Evolutionary conservation across 2,329 filamentous ascomycete species (phyloP), one percentile per base, ranked within the genome.

Genomic region (Hymenoscyphus albidus): DNA sequence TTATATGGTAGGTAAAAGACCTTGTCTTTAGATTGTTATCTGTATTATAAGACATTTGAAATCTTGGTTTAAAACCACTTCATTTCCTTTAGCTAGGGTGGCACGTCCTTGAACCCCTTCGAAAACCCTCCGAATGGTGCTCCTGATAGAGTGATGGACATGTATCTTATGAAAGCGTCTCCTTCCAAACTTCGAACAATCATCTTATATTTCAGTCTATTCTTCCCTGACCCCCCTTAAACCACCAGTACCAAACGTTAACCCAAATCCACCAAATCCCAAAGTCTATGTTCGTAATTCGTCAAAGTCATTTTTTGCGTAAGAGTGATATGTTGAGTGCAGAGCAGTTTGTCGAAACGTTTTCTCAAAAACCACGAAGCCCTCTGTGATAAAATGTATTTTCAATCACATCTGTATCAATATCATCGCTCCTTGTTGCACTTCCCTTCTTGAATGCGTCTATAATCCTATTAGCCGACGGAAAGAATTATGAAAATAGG

Each of bases 361-460:
- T 44, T n/a, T n/a, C 18, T 51, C 44, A 51, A n/a, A 51, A 51
- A 51, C 44, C 22, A 12, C 22, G n/a, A 51, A 22, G 12, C 12
- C 44, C 44, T 27, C 44, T 51, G 5, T 51, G 44, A 10, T 18
- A 18, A 32, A 74, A 65, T 3, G 63, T 61, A 58, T 71, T 67
- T 3, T 70, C 72, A 1, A 71, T 69, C 5, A 67, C 55, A 2
- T 70, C 65, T 1, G 65, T 65, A 58, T 72, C 71, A 3, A 73
- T 55, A 39, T 74, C 71, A 55, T 73, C 69, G 59, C 70, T 69
- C 3, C 72, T 71, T 4, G 71, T 70, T 48, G 72, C 61, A 61
- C 73, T 63, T 1, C 66, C 68, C 55, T 71, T 70, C 27, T 67
- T 68, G 18, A 74, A 39, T 3, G 70, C 63, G 38, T 73, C 71